phyloP scores from a whole-genome alignment of 192 early-diverging fungal species.

The Backusella tuberculispora region DNA sequence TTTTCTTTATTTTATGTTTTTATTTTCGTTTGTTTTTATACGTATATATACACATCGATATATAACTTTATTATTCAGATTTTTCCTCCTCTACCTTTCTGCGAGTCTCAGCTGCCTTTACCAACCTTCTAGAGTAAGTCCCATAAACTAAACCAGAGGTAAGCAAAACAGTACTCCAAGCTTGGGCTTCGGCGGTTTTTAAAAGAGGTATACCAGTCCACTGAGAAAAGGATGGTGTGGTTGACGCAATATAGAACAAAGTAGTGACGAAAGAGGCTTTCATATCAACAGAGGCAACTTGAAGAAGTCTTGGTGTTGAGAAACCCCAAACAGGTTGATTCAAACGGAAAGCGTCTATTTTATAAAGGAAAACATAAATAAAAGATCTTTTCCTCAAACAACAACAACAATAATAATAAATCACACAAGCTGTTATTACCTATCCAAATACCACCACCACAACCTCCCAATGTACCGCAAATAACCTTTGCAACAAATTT shows the following conservation, averaged over 20 bases:
- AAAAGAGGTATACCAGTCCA: conserved; percentile 19
- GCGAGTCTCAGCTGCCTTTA: background rate
- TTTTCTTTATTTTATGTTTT: background rate
- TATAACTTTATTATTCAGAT: background rate
- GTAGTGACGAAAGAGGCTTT: conserved; percentile 30
- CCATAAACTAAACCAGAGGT: conserved; percentile 25
- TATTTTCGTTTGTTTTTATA: conserved; percentile 10
- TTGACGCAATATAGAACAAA: conserved; percentile 36
- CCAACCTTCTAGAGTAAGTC: background rate
- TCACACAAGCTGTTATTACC: conserved; percentile 21
- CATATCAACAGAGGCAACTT: conserved; percentile 32
- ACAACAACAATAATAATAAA: no score
- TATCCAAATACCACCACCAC: conserved; percentile 41
- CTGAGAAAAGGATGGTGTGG: conserved; percentile 24
- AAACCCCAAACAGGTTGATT: conserved; percentile 40
- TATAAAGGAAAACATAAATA: background rate
- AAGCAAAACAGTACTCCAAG: conserved; percentile 33
- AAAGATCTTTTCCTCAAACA: background rate
- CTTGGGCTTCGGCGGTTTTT: conserved; percentile 31
- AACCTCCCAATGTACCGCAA: conserved; percentile 41
- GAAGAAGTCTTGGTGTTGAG: conserved; percentile 36
- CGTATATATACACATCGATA: background rate
- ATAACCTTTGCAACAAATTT: conserved; percentile 40
- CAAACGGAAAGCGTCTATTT: conserved; percentile 40
- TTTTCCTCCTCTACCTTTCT: background rate